A percentile compares a stretch with the other conserved stretches of the same genome.
phyloP scores from a whole-genome alignment of 371 early-diverging fungal species.

The Nematocida ausubeli region DNA sequence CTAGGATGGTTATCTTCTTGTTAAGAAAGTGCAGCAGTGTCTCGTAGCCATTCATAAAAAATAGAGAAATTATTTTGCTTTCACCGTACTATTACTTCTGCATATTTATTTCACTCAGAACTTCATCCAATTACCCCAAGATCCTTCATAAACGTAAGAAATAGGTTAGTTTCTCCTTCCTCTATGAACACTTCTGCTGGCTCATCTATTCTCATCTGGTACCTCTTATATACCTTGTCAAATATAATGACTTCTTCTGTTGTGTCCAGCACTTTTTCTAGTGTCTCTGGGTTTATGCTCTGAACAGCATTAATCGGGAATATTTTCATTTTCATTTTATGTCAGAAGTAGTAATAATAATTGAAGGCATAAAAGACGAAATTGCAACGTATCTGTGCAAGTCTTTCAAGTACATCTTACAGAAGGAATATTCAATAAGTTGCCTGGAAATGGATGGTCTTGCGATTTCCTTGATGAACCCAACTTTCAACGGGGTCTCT shows the following conservation, averaged over 20 bases:
- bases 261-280: not conserved
- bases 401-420: not conserved
- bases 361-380: conserved; percentile 52
- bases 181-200: not conserved
- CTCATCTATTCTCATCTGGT: not conserved
- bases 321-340: conserved; percentile 33
- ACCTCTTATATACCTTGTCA: not conserved
- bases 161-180: not conserved
- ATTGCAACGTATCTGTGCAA: conserved; percentile 25
- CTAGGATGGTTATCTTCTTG: not conserved
- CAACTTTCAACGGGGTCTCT: not conserved
- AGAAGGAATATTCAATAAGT: not conserved
- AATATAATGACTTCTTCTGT: not conserved
- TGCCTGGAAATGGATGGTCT: conserved; percentile 36
- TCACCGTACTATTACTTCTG: not conserved
- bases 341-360: conserved; percentile 16
- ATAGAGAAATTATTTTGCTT: not conserved
- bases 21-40: not conserved
- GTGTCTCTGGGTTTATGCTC: not conserved
- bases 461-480: conserved; percentile 20
- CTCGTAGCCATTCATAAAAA: not conserved
- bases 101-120: not conserved
- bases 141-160: not conserved
- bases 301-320: not conserved
- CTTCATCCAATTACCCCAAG: not conserved